Evolutionary conservation across 352 stramenopile genomes (phyloP).

Genomic region (Globisporangium solare): DNA sequence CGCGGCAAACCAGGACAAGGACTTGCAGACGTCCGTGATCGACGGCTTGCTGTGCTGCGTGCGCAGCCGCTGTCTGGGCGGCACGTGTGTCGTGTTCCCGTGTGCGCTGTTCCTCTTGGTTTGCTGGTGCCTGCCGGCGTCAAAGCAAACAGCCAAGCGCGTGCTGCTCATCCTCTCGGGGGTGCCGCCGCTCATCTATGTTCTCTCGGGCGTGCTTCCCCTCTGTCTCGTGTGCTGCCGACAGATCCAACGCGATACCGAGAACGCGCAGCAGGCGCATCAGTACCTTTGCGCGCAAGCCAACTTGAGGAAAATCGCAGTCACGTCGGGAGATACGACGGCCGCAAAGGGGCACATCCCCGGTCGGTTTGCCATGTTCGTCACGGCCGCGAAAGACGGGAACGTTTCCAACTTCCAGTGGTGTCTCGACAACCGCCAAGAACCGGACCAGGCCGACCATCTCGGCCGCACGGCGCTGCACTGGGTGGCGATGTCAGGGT

Average conservation of each 20-base stretch:
- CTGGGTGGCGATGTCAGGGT: slow-evolving; percentile 51
- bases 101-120: slow-evolving; percentile 51
- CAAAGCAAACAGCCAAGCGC: slow-evolving; percentile 19
- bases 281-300: slow-evolving; percentile 33
- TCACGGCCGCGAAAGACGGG: slow-evolving; percentile 44
- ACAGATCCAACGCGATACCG: slow-evolving; percentile 42
- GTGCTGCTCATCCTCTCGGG: slow-evolving; percentile 42
- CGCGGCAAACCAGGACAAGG: slow-evolving; percentile 14
- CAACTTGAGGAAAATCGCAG: slow-evolving; percentile 49
- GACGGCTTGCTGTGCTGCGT: slow-evolving; percentile 58
- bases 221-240: slow-evolving; percentile 44
- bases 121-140: slow-evolving; percentile 29
- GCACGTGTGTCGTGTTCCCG: slow-evolving; percentile 50
- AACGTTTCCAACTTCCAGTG: slow-evolving; percentile 45
- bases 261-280: slow-evolving; percentile 62
- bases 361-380: slow-evolving; percentile 56
- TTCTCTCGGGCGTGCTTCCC: slow-evolving; percentile 26
- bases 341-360: slow-evolving; percentile 22
- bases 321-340: slow-evolving; percentile 31
- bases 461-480: slow-evolving; percentile 63
- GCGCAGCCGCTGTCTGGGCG: slow-evolving; percentile 49
- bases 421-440: slow-evolving; percentile 55
- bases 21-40: slow-evolving; percentile 31
- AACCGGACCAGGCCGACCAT: slow-evolving; percentile 57
- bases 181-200: slow-evolving; percentile 36